Conservation (phyloP, 495 filamentous ascomycete genomes). For the Neurospora cerealis region DNA sequence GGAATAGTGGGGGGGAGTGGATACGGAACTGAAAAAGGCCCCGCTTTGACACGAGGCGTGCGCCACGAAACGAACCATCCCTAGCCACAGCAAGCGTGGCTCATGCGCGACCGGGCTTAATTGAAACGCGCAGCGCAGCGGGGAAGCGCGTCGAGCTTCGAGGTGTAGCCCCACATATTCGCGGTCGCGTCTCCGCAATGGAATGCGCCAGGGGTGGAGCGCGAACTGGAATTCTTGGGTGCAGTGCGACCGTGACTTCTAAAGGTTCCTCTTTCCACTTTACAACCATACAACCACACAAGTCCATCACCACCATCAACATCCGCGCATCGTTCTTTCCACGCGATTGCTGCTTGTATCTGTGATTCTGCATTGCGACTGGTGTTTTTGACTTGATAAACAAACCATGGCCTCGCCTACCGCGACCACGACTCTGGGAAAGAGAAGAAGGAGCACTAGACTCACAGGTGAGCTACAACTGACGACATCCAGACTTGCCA, state of each 20-base stretch:
- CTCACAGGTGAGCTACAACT: conserved; percentile 45
- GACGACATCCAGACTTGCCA: conserved; percentile 4
- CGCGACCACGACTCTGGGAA: conserved; percentile 55
- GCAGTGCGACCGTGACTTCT: neutral
- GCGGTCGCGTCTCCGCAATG: conserved; percentile 17
- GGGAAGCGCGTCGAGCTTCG: neutral
- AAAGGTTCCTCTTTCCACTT: conserved; percentile 7
- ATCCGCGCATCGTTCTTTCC: conserved; percentile 22
- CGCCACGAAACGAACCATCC: neutral
- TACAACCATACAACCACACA: neutral
- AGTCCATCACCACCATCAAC: conserved; percentile 2
- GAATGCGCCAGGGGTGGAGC: conserved; percentile 3
- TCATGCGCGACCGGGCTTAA: conserved; percentile 6
- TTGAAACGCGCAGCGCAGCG: conserved; percentile 13
- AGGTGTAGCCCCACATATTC: conserved; percentile 7
- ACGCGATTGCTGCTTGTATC: neutral
- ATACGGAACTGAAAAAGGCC: neutral
- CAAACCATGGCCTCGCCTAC: conserved; percentile 32
- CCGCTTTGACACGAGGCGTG: neutral
- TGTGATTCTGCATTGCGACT: conserved; percentile 7
- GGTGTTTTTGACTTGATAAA: conserved; percentile 9
- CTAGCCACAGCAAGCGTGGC: neutral
- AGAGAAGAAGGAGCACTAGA: conserved; percentile 53
- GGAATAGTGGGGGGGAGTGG: neutral
- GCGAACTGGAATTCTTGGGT: conserved; percentile 3